Percentiles rank a stretch among this genome's conserved stretches.
phyloP scores from a whole-genome alignment of 192 early-diverging fungal species.

The Coemansia sp. region DNA sequence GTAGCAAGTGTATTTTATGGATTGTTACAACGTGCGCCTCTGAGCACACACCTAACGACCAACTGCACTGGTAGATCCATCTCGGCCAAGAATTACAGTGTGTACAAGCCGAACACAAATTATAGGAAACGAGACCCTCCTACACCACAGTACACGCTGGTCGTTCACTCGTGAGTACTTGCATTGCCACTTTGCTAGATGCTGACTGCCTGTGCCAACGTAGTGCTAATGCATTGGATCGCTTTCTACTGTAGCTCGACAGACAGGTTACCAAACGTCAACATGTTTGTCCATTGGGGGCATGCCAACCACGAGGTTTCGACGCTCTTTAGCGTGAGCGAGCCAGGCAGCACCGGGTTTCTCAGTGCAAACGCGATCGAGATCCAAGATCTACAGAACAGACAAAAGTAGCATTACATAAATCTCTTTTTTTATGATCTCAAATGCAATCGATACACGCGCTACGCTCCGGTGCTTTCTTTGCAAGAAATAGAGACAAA shows the following conservation, averaged over 20 bases:
- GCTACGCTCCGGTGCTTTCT: no score
- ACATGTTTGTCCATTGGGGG: not conserved
- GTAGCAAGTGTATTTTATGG: conserved; percentile 25
- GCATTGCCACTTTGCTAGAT: not conserved
- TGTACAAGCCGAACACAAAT: conserved; percentile 32
- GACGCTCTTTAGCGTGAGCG: conserved; percentile 29
- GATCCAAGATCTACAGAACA: not conserved
- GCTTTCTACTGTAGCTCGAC: conserved; percentile 7
- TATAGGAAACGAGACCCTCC: conserved; percentile 45
- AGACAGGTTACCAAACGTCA: not conserved
- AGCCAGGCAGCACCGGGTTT: conserved; percentile 31
- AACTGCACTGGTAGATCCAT: not conserved
- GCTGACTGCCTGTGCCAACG: not conserved
- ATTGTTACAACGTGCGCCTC: conserved; percentile 18
- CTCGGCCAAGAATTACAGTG: conserved; percentile 6
- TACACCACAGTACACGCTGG: conserved; percentile 31
- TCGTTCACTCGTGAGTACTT: conserved; percentile 23
- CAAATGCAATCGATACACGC: no score
- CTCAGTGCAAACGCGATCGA: conserved; percentile 16
- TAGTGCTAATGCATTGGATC: not conserved
- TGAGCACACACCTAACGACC: not conserved
- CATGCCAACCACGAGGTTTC: conserved; percentile 10
- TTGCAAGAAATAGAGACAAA: not conserved
- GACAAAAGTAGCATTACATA: not conserved
- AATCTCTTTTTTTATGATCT: no score